A percentile compares a stretch with the other conserved stretches of the same genome.
phyloP scores from a whole-genome alignment of 192 early-diverging fungal genomes.

The Linnemannia hyalina region DNA sequence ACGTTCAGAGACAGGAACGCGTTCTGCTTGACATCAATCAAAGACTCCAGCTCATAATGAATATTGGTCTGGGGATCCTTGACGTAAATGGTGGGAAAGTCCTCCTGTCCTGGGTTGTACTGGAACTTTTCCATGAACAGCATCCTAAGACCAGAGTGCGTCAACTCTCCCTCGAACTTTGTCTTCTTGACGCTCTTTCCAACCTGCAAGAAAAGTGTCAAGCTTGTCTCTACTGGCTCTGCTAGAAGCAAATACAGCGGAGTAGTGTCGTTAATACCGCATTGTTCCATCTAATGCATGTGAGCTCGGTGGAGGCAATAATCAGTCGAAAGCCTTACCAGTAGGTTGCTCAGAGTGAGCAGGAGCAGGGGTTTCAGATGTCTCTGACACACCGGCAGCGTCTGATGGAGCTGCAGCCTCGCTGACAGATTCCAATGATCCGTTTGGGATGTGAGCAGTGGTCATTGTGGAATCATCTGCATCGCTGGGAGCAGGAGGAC shows the following conservation, averaged over 20 bases:
- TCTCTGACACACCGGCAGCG: not conserved
- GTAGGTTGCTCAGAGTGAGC: not conserved
- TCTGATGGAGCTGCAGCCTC: not conserved
- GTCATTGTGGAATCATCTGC: conserved; percentile 2
- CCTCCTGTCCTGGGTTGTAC: conserved; percentile 70
- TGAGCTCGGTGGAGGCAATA: not conserved
- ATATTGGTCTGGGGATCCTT: conserved; percentile 65
- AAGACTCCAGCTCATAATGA: conserved; percentile 77
- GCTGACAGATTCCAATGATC: not conserved
- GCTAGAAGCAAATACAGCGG: not conserved
- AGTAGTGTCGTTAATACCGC: not conserved
- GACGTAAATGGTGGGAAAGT: conserved; percentile 79
- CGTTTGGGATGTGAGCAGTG: not conserved
- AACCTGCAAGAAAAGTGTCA: conserved; percentile 72
- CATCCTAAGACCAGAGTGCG: conserved; percentile 71
- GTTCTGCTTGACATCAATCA: conserved; percentile 70
- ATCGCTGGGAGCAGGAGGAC: not conserved
- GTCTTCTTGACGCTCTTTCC: conserved; percentile 74
- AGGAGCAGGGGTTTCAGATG: not conserved
- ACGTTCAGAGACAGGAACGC: conserved; percentile 66
- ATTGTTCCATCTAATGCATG: not conserved
- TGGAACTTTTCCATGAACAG: conserved; percentile 82
- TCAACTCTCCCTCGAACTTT: conserved; percentile 64
- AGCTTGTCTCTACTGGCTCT: conserved; percentile 26
- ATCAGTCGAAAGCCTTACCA: not conserved